Conservation (phyloP, 1,284 basidiomycete species). For the Ustilago lituana region DNA sequence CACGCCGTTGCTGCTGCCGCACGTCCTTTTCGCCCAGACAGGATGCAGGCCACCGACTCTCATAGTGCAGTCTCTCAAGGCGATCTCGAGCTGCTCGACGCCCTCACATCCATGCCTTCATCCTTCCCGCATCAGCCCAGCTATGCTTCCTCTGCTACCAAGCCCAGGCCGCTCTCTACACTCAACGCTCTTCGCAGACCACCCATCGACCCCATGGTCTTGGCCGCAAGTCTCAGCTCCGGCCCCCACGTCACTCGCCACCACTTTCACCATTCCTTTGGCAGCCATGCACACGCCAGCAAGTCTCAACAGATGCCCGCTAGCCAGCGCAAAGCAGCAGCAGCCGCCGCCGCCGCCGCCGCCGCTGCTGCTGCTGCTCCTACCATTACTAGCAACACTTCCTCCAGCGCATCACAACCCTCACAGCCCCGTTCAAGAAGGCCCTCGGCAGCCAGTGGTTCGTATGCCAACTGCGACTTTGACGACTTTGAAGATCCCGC, state of each 20-base stretch:
- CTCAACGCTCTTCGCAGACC: constrained; percentile 62
- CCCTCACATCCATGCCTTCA: constrained; percentile 48
- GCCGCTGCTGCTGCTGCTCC: background rate
- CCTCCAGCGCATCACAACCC: background rate
- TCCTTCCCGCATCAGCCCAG: constrained; percentile 37
- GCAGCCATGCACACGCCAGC: constrained; percentile 26
- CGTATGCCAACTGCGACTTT: constrained; percentile 57
- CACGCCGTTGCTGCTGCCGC: constrained; percentile 18
- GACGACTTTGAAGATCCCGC: constrained; percentile 35
- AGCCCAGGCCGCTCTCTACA: constrained; percentile 47
- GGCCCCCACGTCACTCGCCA: constrained; percentile 63
- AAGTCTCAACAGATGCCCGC: constrained; percentile 59
- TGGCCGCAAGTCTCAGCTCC: constrained; percentile 59
- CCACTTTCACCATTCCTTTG: constrained; percentile 63
- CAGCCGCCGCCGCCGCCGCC: constrained; percentile 16
- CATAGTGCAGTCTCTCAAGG: constrained; percentile 33
- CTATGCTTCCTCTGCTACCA: constrained; percentile 17
- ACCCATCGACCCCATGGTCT: constrained; percentile 63
- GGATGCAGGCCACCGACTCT: constrained; percentile 37
- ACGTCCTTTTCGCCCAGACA: constrained; percentile 8
- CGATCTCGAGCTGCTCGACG: constrained; percentile 55
- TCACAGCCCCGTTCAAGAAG: constrained; percentile 13
- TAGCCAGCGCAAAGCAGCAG: constrained; percentile 39
- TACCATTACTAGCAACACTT: no score
- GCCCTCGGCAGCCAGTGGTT: constrained; percentile 38